Evolutionary conservation across 164 flowering plant genomes (phyloP).

Genomic region (Paratinospora sagittata): DNA sequence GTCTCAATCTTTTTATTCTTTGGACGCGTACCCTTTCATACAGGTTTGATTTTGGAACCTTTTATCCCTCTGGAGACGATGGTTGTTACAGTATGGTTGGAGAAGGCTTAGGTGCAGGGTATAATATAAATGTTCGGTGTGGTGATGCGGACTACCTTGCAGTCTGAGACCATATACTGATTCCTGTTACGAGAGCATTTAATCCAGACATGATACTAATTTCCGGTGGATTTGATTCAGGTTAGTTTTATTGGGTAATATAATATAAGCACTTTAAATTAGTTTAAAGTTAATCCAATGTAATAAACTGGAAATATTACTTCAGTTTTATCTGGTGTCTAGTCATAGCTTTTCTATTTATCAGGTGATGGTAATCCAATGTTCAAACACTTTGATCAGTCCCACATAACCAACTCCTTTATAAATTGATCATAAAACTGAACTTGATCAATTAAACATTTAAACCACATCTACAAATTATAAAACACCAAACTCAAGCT

Average conservation of each 20-base stretch:
- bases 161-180: slow-evolving; percentile 85
- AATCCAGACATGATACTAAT: slow-evolving; percentile 78
- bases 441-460: no score
- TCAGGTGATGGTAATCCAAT: not conserved
- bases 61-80: slow-evolving; percentile 79
- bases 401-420: no score
- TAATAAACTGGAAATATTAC: not conserved
- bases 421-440: no score
- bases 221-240: slow-evolving; percentile 99
- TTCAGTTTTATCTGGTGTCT: not conserved
- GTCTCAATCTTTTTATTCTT: not conserved
- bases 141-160: slow-evolving; percentile 97
- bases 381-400: no score
- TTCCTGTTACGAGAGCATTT: slow-evolving; percentile 82
- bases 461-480: no score
- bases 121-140: slow-evolving; percentile 83
- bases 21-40: not conserved
- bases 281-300: not conserved
- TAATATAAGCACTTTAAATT: not conserved
- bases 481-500: no score
- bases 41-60: slow-evolving; percentile 82
- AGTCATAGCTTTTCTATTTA: not conserved
- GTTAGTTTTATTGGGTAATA: slow-evolving; percentile 25
- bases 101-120: slow-evolving; percentile 84
- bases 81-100: slow-evolving; percentile 77